Conservation (phyloP, 2,329 filamentous ascomycete genomes). For the Talaromyces islandicus region DNA sequence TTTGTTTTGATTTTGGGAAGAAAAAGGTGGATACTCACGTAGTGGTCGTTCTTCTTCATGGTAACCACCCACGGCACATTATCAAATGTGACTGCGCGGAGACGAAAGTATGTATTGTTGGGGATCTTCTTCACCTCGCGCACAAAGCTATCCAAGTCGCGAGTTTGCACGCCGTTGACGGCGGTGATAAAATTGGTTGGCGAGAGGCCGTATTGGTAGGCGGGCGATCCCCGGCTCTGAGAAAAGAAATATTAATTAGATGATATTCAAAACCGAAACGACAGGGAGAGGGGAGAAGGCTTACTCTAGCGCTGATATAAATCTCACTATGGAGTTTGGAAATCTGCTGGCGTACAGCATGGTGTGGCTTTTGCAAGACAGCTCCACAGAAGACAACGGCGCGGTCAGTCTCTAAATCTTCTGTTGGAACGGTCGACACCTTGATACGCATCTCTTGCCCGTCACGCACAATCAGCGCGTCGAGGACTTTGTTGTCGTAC, state of each 20-base stretch:
- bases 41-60: conserved; percentile 99
- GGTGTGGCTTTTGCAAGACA: conserved; percentile 85
- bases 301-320: conserved; percentile 76
- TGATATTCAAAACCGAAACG: background rate
- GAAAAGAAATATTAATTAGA: conserved; percentile 4
- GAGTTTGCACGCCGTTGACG: conserved; percentile 83
- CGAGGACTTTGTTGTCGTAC: conserved; percentile 80
- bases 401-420: conserved; percentile 86
- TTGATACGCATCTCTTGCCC: conserved; percentile 70
- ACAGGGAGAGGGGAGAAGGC: conserved; percentile 10
- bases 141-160: conserved; percentile 75
- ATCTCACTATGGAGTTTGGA: conserved; percentile 93
- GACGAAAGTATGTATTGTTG: conserved; percentile 95
- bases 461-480: conserved; percentile 80
- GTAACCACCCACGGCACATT: conserved; percentile 99
- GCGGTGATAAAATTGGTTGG: conserved; percentile 97
- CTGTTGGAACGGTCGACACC: conserved; percentile 78
- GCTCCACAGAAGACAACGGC: conserved; percentile 94
- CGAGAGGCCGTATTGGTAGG: conserved; percentile 85
- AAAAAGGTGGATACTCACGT: conserved; percentile 42
- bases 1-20: no score
- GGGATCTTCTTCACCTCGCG: conserved; percentile 78
- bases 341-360: conserved; percentile 95
- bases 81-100: conserved; percentile 97
- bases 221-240: conserved; percentile 68